phyloP scores from a whole-genome alignment of 2,329 filamentous ascomycete genomes.

The Microcera coccophila region DNA sequence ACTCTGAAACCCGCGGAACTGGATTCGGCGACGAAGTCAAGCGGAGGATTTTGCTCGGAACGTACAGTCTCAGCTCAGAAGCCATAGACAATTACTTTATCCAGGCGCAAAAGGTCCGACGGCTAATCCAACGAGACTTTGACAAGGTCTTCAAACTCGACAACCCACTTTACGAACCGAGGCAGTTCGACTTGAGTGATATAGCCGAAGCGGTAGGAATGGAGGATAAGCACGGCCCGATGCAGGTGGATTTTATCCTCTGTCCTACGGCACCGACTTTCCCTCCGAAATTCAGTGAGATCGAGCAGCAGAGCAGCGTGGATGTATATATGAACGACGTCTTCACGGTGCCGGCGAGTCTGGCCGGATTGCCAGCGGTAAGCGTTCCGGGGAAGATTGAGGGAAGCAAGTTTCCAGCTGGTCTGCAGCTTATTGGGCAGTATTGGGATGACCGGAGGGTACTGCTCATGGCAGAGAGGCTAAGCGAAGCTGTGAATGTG shows the following conservation, averaged over 20 bases:
- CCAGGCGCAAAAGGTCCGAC: conserved; percentile 82
- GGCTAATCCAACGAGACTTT: conserved; percentile 83
- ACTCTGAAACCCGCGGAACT: conserved; percentile 67
- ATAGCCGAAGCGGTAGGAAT: conserved; percentile 51
- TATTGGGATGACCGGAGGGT: conserved; percentile 70
- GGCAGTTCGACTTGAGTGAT: conserved; percentile 57
- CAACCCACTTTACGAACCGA: conserved; percentile 61
- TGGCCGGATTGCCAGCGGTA: conserved; percentile 85
- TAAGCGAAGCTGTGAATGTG: conserved; percentile 30
- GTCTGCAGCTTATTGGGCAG: conserved; percentile 76
- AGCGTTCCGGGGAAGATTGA: conserved; percentile 61
- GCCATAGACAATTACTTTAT: conserved; percentile 97
- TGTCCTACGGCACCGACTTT: conserved; percentile 81
- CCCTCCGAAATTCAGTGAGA: conserved; percentile 60
- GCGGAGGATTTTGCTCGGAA: conserved; percentile 80
- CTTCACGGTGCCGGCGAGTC: conserved; percentile 89
- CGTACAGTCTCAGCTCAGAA: conserved; percentile 83
- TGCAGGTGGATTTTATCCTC: conserved; percentile 78
- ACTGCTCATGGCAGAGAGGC: conserved; percentile 51
- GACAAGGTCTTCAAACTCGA: conserved; percentile 66
- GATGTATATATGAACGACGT: conserved; percentile 89
- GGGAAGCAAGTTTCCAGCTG: conserved; percentile 38
- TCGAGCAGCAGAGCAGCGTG: conserved; percentile 55
- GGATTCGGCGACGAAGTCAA: conserved; percentile 83
- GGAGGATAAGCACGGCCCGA: conserved; percentile 54